Base-by-base conservation (phyloP, 495 filamentous ascomycete genomes). In the Penicillium tannophilum region DNA sequence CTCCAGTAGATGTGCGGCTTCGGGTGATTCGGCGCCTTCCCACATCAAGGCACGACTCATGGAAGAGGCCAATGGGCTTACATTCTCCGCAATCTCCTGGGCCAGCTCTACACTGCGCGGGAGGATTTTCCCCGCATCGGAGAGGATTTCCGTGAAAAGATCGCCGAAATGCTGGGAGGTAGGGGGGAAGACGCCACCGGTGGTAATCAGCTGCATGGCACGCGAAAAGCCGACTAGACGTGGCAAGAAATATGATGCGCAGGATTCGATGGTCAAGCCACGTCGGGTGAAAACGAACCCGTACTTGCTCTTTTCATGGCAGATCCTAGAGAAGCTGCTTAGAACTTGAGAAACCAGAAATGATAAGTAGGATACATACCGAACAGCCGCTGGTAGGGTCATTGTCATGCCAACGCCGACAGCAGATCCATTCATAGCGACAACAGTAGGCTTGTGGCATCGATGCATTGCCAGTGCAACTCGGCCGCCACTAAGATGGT, bases 361-460 rank as follows among this genome's bases (percentile, higher is more conserved):
- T 41, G 39, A 41, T 12, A 17, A 16, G 1, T 41, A 41, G 4
- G n/a, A 47, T 5, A 23, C 50, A 42, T 60, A 60, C 63, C 84
- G 71, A 49, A 87, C 79, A 43, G 72, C 77, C 61, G 80, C 79
- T 19, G 85, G 83, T 12, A 88, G 72, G 10, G 82, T 84, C 82
- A 86, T 84, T 28, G 85, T 87, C 59, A 87, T 86, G 11, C 85
- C 85, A 16, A 87, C 75, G 10, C 84, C 85, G 2, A 86, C 85
- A 16, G 85, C 85, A 52, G 78, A 78, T 17, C 85, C 85, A 59
- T 86, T 81, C 20, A 86, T 72, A 4, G 85, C 85, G 12, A 73
- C 83, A 61, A 88, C 80, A 23, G 83, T 82, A 46, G 85, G 84
- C 62, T 87, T 88, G 49, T 71, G 72, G 70, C 84, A 88, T 54